Evolutionary conservation across 768 basidiomycete genomes (phyloP).

Genomic region (Gloeophyllum trabeum): DNA sequence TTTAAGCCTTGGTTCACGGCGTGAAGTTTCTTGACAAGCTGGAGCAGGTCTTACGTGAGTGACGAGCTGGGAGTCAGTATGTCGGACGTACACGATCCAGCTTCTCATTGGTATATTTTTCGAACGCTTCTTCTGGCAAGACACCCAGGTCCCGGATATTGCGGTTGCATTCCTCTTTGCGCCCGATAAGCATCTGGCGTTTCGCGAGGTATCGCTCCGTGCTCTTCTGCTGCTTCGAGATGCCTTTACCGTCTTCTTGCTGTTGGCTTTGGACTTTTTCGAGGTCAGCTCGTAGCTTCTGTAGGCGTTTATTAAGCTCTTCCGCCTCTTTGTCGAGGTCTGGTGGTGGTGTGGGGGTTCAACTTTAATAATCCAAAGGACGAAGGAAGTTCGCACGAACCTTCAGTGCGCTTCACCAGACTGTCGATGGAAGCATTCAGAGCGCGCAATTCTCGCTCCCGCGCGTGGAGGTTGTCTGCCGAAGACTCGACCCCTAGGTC

Average conservation of each 20-base stretch:
- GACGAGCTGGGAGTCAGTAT: not conserved
- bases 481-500: conserved; percentile 45
- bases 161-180: conserved; percentile 91
- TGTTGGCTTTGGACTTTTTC: conserved; percentile 79
- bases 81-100: conserved; percentile 62
- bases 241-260: conserved; percentile 73
- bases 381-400: conserved; percentile 24
- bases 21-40: conserved; percentile 94
- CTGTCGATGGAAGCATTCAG: conserved; percentile 58
- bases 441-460: conserved; percentile 55
- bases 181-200: conserved; percentile 68
- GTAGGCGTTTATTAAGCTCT: conserved; percentile 45
- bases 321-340: conserved; percentile 71
- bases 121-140: conserved; percentile 92
- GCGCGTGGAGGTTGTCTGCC: conserved; percentile 54
- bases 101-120: conserved; percentile 84
- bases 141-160: conserved; percentile 96
- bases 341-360: conserved; percentile 19
- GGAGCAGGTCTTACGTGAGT: not conserved
- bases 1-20: conserved; percentile 86
- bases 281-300: conserved; percentile 50
- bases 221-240: conserved; percentile 89
- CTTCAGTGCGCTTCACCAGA: conserved; percentile 51
- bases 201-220: conserved; percentile 93
- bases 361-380: not conserved